Evolutionary conservation across 495 filamentous ascomycete species (phyloP).

Genomic region (Wilcoxina mikolae): DNA sequence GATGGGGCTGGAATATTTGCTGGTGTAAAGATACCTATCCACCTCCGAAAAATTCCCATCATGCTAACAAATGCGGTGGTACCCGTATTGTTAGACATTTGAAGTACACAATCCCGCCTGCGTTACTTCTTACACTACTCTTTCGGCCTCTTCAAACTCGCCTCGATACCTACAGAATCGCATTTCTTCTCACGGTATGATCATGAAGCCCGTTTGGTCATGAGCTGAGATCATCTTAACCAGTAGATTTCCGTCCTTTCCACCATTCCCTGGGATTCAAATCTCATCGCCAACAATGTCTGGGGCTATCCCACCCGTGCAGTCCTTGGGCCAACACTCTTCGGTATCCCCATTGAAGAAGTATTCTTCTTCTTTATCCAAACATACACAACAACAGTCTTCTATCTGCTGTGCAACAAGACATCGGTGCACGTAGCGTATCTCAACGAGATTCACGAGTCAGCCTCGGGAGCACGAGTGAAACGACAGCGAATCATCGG

Average conservation of each 20-base stretch:
- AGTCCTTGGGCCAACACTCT: constrained; percentile 42
- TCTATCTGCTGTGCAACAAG: constrained; percentile 51
- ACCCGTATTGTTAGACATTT: constrained; percentile 42
- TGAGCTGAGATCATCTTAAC: constrained; percentile 1
- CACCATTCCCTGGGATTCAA: constrained; percentile 58
- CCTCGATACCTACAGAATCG: constrained; percentile 44
- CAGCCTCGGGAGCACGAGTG: constrained; percentile 10
- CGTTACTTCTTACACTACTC: constrained; percentile 40
- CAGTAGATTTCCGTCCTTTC: constrained; percentile 39
- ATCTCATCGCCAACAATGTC: constrained; percentile 45
- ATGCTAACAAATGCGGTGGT: constrained; percentile 6
- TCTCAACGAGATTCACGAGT: constrained; percentile 28
- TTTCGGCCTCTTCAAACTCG: constrained; percentile 44
- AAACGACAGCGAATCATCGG: background rate
- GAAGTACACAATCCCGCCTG: constrained; percentile 51
- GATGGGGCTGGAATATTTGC: no score
- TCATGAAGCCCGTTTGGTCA: constrained; percentile 21
- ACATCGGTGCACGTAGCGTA: constrained; percentile 44
- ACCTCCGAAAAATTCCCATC: no score
- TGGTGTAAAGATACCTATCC: no score
- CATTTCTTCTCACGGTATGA: constrained; percentile 34
- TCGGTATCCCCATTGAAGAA: constrained; percentile 49
- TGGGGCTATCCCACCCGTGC: constrained; percentile 53
- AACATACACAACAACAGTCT: constrained; percentile 51
- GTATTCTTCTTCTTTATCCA: constrained; percentile 64